Percentiles rank a stretch among this genome's conserved stretches.
Conservation (phyloP, 169 alveolate genomes). For the Eimeria sp. region DNA sequence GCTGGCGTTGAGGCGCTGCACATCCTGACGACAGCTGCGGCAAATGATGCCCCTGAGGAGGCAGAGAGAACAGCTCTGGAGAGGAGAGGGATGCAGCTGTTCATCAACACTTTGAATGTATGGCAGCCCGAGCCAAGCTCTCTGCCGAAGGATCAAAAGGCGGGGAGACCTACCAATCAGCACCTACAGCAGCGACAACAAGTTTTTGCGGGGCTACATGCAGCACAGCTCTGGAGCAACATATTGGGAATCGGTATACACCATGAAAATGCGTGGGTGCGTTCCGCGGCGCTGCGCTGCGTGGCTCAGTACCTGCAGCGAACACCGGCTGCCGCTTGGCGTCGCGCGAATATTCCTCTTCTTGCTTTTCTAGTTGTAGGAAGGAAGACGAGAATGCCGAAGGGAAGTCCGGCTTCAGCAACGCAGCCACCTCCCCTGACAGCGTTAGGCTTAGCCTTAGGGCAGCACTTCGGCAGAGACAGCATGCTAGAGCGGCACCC, state of each 20-base stretch:
- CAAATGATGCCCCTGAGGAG: conserved; percentile 6
- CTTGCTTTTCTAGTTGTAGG: conserved; percentile 14
- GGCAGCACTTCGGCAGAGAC: conserved; percentile 73
- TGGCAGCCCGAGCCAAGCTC: background rate
- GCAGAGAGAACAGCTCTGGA: background rate
- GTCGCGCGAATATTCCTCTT: background rate
- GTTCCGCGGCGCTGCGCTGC: conserved; percentile 71
- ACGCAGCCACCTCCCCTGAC: conserved; percentile 43
- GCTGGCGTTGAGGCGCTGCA: background rate
- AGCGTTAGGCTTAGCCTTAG: conserved; percentile 26
- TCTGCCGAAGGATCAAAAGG: background rate
- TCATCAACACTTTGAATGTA: background rate
- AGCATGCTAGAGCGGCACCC: conserved; percentile 73
- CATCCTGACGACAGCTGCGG: conserved; percentile 1
- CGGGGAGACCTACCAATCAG: background rate
- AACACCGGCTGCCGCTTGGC: conserved; percentile 32
- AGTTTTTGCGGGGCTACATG: conserved; percentile 51
- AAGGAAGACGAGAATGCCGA: background rate
- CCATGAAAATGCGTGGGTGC: conserved; percentile 79
- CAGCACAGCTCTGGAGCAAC: conserved; percentile 64
- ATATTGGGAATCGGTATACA: conserved; percentile 9
- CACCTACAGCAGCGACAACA: conserved; percentile 57
- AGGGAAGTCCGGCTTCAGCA: background rate
- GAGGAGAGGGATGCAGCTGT: background rate
- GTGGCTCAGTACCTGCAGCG: conserved; percentile 72